phyloP scores from a whole-genome alignment of 225 moss, liverwort and hornwort genomes.

The Asterella californica region DNA sequence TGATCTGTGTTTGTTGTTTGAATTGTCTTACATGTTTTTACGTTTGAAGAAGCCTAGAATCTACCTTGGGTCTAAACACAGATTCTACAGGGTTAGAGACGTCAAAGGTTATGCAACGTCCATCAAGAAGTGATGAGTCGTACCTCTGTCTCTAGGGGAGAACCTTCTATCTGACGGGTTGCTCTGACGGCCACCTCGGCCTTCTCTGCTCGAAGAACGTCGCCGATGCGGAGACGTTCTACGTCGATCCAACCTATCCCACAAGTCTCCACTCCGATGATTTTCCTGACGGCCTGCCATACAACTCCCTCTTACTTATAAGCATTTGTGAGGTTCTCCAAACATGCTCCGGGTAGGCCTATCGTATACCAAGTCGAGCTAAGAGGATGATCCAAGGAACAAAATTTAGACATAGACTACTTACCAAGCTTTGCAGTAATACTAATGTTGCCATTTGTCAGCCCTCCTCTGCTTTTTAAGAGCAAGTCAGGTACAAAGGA shows the following conservation, averaged over 20 bases:
- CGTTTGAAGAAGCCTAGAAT: not conserved
- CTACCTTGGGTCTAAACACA: not conserved
- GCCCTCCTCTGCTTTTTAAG: slow-evolving; percentile 49
- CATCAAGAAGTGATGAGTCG: slow-evolving; percentile 1
- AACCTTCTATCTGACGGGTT: slow-evolving; percentile 47
- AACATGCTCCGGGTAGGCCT: not conserved
- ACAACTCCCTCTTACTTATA: slow-evolving; percentile 2
- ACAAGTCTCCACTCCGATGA: slow-evolving; percentile 52
- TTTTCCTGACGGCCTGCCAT: slow-evolving; percentile 52
- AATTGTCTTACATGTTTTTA: not conserved
- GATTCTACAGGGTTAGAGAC: not conserved
- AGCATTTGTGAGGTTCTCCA: not conserved
- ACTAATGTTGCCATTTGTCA: slow-evolving; percentile 48
- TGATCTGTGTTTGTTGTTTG: not conserved
- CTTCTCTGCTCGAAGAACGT: slow-evolving; percentile 50
- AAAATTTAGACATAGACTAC: slow-evolving; percentile 31
- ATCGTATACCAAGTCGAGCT: slow-evolving; percentile 27
- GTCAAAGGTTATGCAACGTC: slow-evolving; percentile 4
- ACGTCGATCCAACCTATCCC: slow-evolving; percentile 55
- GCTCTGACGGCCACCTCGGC: slow-evolving; percentile 45
- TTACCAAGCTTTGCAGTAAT: slow-evolving; percentile 46
- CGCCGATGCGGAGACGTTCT: slow-evolving; percentile 40
- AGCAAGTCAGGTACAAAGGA: slow-evolving; percentile 44
- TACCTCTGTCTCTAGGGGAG: slow-evolving; percentile 51
- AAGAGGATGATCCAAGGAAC: slow-evolving; percentile 35